Base-by-base conservation (phyloP, 1,139 yeast species). In the Arxiozyma heterogenica region DNA sequence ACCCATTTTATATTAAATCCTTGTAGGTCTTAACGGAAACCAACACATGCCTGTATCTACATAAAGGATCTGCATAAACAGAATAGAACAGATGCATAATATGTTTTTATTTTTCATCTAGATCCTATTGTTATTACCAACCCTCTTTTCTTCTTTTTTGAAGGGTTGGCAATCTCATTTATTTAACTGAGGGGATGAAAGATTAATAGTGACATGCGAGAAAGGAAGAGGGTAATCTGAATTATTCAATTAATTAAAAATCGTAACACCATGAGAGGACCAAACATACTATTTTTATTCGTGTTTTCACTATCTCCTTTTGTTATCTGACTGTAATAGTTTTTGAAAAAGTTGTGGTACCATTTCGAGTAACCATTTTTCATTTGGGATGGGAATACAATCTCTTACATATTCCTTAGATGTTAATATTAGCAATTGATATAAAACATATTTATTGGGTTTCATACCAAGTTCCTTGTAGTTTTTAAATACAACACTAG, bases 371-470 rank as follows among this genome's bases (percentile, higher is more conserved):
- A 86, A 65, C 88, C 89, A 83, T 46, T 64, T 63, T 54, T 78
- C 82, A 4, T 81, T 82, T 49, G 83, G 79, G 5, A 93, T 73
- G 0, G 85, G 80, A 76, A 89, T 77, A 65, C 95, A 87, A 60
- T 86, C 89, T 54, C 97, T 73, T 88, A 93, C 87, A 67, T 81
- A 93, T 72, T 91, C 98, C 67, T 84, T 87, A 49, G 88, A 80
- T 0, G 98, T 93, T 43, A 87, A 72, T 46, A 93, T 93, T 62
- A 93, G 73, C 63, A 91, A 97, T 63, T 90, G 87, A 67, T 89
- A 93, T 25, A 93, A 69, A 1, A 93, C 68, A 64, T 82, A 74
- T 61, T 80, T 83, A 6, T 93, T 82, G 0, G 90, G 88, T 3
- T 88, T 96, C 57, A 80, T 81, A 18, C 76, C 73, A 8, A 78